phyloP scores from a whole-genome alignment of 2,329 filamentous ascomycete genomes.

The Colletotrichum costaricense region DNA sequence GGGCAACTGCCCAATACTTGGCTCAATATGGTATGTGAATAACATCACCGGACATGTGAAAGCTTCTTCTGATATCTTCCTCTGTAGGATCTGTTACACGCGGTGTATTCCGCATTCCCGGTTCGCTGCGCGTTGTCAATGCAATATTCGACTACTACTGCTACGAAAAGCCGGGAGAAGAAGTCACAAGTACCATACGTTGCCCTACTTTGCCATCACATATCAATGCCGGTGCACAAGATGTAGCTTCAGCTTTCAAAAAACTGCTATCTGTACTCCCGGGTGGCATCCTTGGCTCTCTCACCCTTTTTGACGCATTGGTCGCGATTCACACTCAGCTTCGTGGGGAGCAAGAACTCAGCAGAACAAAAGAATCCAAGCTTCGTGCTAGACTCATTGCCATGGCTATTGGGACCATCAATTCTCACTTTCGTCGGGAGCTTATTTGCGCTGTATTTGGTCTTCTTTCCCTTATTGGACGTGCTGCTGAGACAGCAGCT shows the following conservation, averaged over 20 bases:
- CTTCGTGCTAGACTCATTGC: conserved; percentile 74
- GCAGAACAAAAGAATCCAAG: conserved; percentile 64
- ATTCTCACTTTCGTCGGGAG: conserved; percentile 69
- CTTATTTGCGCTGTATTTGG: conserved; percentile 76
- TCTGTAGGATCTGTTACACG: conserved; percentile 54
- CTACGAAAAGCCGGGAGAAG: conserved; percentile 55
- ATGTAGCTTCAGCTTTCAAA: conserved; percentile 76
- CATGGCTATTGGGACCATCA: conserved; percentile 69
- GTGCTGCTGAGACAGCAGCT: conserved; percentile 64
- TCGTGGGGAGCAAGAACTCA: conserved; percentile 61
- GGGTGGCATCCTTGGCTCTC: conserved; percentile 73
- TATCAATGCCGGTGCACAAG: conserved; percentile 69
- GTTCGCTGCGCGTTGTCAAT: conserved; percentile 66
- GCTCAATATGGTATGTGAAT: conserved; percentile 65
- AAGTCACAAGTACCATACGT: conserved; percentile 68
- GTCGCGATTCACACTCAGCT: conserved; percentile 70
- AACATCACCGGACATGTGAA: too few relatives aligned
- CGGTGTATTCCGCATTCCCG: conserved; percentile 73
- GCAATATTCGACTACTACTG: conserved; percentile 74
- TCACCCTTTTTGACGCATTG: conserved; percentile 70
- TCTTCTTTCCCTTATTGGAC: conserved; percentile 70
- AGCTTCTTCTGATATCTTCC: conserved; percentile 33
- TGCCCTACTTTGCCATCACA: conserved; percentile 70
- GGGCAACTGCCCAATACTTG: conserved; percentile 73
- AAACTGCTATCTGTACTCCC: conserved; percentile 71